Base-by-base conservation (phyloP, 2,329 filamentous ascomycete species). In the Pseudocercospora macadamiae region DNA sequence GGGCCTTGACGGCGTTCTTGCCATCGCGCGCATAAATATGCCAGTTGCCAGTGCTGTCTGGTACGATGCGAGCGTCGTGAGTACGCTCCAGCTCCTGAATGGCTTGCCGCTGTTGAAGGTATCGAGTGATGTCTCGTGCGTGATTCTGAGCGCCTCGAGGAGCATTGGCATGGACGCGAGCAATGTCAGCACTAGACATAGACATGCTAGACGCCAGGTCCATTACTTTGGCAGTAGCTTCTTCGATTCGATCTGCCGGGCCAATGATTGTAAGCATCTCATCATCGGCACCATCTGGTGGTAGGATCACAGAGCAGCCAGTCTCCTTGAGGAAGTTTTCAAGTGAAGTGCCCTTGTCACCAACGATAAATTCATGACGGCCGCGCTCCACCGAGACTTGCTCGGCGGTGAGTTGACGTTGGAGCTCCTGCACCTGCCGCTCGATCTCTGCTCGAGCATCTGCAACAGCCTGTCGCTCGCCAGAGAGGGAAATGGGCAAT, bases 351-450 rank as follows among this genome's bases (percentile, higher is more conserved):
- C 90, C 92, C 62, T 88, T 85, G 62, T 93, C 87, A 52, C 93
- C 93, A 63, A 96, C 87, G 71, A 99, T 95, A 80, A 97, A 97
- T 74, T 96, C 93, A 74, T 97, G 95, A 52, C 91, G 87, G 49
- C 91, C 91, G 62, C 89, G 88, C 74, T 93, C 89, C 67, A 97
- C 91, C 4, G 89, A 85, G 39, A 92, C 80, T 74, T 96, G 88
- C 67, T 95, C 86, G 49, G 95, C 80, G 39, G 88, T 85, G 51
- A 97, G 80, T 72, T 90, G 86, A 59, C 86, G 85, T 66, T 88
- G 86, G 19, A 99, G 83, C 70, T 93, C 84, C 61, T 88, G 85
- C 5, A 87, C 91, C 59, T 88, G 85, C 49, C 86, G 86, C 75
- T 97, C 92, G 65, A 97, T 89, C 69, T 90, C 87, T 42, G 88